These are phyloP conservation scores for Rhododendron simsii DNA, from an alignment of 148 eudicot genomes.

Conservation along the genomic window DNA sequence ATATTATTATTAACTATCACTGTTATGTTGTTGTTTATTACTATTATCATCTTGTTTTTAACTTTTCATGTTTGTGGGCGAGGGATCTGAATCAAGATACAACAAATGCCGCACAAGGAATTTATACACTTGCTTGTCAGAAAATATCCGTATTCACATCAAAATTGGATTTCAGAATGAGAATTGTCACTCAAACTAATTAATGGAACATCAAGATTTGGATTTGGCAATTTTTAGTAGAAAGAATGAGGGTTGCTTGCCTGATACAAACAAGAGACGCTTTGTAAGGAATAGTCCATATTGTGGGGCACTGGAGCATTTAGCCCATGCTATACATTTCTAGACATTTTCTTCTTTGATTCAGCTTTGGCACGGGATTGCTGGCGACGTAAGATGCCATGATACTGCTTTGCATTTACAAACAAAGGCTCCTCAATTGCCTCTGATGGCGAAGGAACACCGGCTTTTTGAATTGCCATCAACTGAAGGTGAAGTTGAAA, in stretches of 20 bases:
- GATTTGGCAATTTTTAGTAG: background rate
- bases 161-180: background rate
- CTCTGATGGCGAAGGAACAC: slow-evolving; percentile 63
- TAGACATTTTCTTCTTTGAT: slow-evolving; percentile 48
- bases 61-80: background rate
- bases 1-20: too few species aligned
- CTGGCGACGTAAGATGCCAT: slow-evolving; percentile 71
- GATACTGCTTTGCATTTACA: slow-evolving; percentile 83
- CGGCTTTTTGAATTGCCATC: slow-evolving; percentile 74
- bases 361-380: slow-evolving; percentile 84
- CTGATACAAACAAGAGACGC: background rate
- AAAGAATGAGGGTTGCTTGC: background rate
- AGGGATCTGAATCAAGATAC: background rate
- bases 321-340: slow-evolving; percentile 41
- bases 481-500: slow-evolving; percentile 59
- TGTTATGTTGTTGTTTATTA: too few species aligned
- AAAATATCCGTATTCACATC: background rate
- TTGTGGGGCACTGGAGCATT: background rate
- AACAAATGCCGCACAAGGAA: background rate
- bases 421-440: slow-evolving; percentile 73
- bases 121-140: background rate
- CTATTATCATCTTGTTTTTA: background rate
- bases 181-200: background rate
- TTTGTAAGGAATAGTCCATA: background rate
- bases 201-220: background rate